phyloP scores from a whole-genome alignment of 1,284 basidiomycete species.

The Ceraceosorus guamensis region DNA sequence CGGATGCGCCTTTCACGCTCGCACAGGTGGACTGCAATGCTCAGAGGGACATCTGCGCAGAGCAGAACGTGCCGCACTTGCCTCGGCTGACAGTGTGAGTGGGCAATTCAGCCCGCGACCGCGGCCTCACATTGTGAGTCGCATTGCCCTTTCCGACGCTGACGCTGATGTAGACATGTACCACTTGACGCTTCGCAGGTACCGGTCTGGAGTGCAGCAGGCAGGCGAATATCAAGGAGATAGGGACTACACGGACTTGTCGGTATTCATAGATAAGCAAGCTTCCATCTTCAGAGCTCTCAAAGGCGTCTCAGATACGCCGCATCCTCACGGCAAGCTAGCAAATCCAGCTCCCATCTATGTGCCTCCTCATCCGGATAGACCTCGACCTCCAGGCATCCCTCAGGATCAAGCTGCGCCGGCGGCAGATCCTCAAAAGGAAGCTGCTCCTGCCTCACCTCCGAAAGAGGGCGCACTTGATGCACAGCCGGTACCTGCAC shows the following conservation, averaged over 20 bases:
- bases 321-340: neutral
- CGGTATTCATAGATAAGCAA: slow-evolving; percentile 31
- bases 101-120: neutral
- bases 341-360: neutral
- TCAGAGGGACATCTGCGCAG: slow-evolving; percentile 32
- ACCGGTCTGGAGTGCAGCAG: slow-evolving; percentile 32
- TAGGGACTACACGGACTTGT: slow-evolving; percentile 32
- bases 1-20: slow-evolving; percentile 35
- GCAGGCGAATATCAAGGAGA: slow-evolving; percentile 23
- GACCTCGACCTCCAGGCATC: no score
- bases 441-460: neutral
- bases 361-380: no score
- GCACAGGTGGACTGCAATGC: slow-evolving; percentile 43
- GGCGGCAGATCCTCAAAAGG: neutral
- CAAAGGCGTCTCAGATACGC: slow-evolving; percentile 21
- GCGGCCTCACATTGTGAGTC: neutral
- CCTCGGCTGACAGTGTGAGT: slow-evolving; percentile 27
- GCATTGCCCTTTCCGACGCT: neutral
- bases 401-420: slow-evolving; percentile 1
- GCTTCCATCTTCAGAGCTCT: slow-evolving; percentile 21
- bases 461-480: no score
- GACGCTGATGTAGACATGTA: neutral
- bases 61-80: slow-evolving; percentile 26
- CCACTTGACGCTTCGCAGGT: slow-evolving; percentile 8
- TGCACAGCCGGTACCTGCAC: slow-evolving; percentile 3